These are phyloP conservation scores for Neckera pumila DNA, from an alignment of 225 moss, liverwort and hornwort species.

Conservation along the genomic window DNA sequence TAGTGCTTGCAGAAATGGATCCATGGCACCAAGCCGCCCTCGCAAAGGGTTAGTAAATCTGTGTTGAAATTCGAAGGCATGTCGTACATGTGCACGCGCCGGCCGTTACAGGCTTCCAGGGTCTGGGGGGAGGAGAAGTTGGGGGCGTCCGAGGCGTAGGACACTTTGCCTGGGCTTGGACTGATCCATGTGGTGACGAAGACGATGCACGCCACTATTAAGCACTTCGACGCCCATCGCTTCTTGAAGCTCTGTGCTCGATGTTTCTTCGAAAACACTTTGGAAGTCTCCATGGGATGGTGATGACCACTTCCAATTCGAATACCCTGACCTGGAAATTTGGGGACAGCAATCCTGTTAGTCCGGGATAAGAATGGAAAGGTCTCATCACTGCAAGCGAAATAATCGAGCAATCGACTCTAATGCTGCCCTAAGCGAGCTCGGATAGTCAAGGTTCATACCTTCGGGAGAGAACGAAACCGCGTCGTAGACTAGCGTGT, in stretches of 20 bases:
- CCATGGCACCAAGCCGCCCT: constrained; percentile 42
- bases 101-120: constrained; percentile 31
- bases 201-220: not conserved
- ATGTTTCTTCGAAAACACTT: not conserved
- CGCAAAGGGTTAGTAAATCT: constrained; percentile 37
- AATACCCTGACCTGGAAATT: not conserved
- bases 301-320: not conserved
- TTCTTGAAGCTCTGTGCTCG: not conserved
- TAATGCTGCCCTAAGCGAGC: not conserved
- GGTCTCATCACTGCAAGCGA: not conserved
- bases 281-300: not conserved
- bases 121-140: not conserved
- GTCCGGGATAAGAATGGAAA: not conserved
- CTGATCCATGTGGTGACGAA: not conserved
- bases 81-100: constrained; percentile 58
- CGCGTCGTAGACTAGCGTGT: not conserved
- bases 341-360: not conserved
- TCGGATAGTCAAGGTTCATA: not conserved
- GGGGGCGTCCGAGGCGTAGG: not conserved
- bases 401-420: not conserved
- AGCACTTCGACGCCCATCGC: not conserved
- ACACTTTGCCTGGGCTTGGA: not conserved
- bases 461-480: not conserved
- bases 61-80: constrained; percentile 55
- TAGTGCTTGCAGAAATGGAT: constrained; percentile 61